Conservation (phyloP, 2,329 filamentous ascomycete species). For the Beauveria brongniartii region DNA sequence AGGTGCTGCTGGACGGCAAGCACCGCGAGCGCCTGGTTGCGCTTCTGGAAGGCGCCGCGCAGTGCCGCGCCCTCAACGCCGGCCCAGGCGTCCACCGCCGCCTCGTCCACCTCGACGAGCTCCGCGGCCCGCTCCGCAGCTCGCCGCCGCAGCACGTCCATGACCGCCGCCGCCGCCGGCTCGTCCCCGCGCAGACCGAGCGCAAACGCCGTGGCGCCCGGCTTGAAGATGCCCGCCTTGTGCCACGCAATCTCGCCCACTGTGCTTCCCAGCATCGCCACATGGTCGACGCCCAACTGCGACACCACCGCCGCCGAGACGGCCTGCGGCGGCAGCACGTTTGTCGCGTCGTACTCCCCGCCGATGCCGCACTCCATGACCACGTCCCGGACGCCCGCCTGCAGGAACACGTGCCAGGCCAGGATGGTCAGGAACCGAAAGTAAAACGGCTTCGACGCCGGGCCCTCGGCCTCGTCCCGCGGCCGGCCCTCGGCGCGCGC, state of each 20-base stretch:
- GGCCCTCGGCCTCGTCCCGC: constrained; percentile 40
- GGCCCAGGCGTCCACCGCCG: constrained; percentile 31
- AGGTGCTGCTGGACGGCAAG: constrained; percentile 52
- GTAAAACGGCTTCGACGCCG: constrained; percentile 72
- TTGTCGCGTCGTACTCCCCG: constrained; percentile 88
- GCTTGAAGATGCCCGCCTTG: constrained; percentile 81
- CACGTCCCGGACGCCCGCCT: constrained; percentile 66
- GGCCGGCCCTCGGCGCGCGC: constrained; percentile 25
- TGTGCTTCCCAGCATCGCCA: constrained; percentile 69
- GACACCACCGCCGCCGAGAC: constrained; percentile 68
- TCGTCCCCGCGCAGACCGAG: constrained; percentile 18
- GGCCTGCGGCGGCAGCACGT: constrained; percentile 57
- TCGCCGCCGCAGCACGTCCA: constrained; percentile 49
- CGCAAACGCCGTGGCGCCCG: constrained; percentile 35
- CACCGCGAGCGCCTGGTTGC: constrained; percentile 51
- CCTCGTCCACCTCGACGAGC: constrained; percentile 35
- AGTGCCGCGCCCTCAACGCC: constrained; percentile 33
- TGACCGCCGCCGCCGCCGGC: constrained; percentile 24
- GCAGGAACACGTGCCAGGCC: constrained; percentile 74
- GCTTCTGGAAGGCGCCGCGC: constrained; percentile 45
- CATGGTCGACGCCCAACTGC: constrained; percentile 79
- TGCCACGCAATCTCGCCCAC: constrained; percentile 82
- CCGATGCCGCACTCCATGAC: constrained; percentile 93
- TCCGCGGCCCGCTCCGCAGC: constrained; percentile 46
- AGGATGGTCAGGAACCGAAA: constrained; percentile 88